A percentile compares a stretch with the other conserved stretches of the same genome.
These are phyloP conservation scores for Aspergillus cristatus DNA, from an alignment of 495 filamentous ascomycete genomes.

Conservation along the genomic window DNA sequence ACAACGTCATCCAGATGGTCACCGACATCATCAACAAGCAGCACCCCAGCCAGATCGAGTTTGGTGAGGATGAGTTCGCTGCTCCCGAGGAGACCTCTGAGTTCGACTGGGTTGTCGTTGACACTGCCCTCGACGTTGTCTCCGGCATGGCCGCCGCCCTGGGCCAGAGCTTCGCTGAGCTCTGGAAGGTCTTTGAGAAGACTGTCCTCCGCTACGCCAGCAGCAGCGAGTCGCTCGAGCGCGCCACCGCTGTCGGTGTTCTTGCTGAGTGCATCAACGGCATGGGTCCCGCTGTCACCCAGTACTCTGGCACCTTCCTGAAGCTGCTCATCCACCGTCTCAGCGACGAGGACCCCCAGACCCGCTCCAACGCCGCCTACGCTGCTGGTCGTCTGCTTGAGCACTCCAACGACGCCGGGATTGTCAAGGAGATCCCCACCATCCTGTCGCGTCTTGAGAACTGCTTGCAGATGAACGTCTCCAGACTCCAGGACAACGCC, in stretches of 20 bases:
- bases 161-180: conserved; percentile 68
- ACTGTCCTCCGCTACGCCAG: conserved; percentile 79
- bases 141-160: conserved; percentile 75
- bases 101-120: conserved; percentile 94
- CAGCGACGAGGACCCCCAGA: conserved; percentile 81
- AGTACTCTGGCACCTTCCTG: conserved; percentile 63
- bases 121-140: conserved; percentile 85
- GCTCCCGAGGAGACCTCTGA: conserved; percentile 77
- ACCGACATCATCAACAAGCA: conserved; percentile 71
- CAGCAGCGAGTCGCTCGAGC: conserved; percentile 74
- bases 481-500: conserved; percentile 83
- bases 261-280: conserved; percentile 85
- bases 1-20: conserved; percentile 58
- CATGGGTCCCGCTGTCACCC: conserved; percentile 71
- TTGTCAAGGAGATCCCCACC: conserved; percentile 61
- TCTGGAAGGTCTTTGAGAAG: conserved; percentile 92
- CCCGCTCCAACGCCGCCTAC: conserved; percentile 90
- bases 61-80: conserved; percentile 66
- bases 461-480: conserved; percentile 62
- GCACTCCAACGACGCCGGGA: conserved; percentile 60
- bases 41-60: conserved; percentile 88
- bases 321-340: conserved; percentile 81
- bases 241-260: conserved; percentile 78
- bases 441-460: conserved; percentile 81
- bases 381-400: conserved; percentile 75